Percentiles rank a stretch among this genome's conserved stretches.
Evolutionary conservation across 2,329 filamentous ascomycete species (phyloP).

Genomic region (Aureobasidium mangrovei): DNA sequence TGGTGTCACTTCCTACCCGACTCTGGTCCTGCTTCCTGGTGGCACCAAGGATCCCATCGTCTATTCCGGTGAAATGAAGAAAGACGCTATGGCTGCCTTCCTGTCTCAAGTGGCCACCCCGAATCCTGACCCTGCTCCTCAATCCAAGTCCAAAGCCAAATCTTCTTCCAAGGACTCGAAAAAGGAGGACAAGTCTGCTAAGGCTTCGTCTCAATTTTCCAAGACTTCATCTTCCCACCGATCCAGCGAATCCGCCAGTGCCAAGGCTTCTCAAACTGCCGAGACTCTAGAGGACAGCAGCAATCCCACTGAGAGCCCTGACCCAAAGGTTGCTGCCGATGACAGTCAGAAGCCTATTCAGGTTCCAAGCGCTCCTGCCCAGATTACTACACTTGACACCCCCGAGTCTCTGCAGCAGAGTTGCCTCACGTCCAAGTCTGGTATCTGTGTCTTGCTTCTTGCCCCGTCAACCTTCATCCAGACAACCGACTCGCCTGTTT

Average conservation of each 20-base stretch:
- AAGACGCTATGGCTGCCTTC: conserved; percentile 72
- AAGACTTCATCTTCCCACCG: conserved; percentile 45
- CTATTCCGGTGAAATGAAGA: conserved; percentile 79
- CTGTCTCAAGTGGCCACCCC: conserved; percentile 69
- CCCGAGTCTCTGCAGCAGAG: conserved; percentile 56
- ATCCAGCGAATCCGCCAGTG: conserved; percentile 39
- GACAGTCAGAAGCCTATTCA: conserved; percentile 40
- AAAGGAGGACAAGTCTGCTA: conserved; percentile 33
- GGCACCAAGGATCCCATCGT: conserved; percentile 58
- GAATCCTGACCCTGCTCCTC: conserved; percentile 63
- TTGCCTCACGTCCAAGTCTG: conserved; percentile 67
- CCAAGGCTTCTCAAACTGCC: conserved; percentile 40
- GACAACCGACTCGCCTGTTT: conserved; percentile 37
- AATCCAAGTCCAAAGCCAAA: conserved; percentile 33
- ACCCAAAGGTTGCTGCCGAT: conserved; percentile 38
- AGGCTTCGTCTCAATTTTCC: conserved; percentile 41
- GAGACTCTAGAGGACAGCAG: conserved; percentile 41
- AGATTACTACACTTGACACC: conserved; percentile 58
- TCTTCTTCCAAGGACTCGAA: conserved; percentile 37
- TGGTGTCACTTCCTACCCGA: conserved; percentile 68
- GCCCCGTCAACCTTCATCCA: conserved; percentile 35
- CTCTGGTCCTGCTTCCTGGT: conserved; percentile 68
- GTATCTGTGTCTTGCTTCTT: conserved; percentile 74
- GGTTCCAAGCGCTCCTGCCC: conserved; percentile 47
- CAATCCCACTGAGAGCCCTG: conserved; percentile 46